Base-by-base conservation (phyloP, 139 green algal genomes). In the Asterochloris sp. region DNA sequence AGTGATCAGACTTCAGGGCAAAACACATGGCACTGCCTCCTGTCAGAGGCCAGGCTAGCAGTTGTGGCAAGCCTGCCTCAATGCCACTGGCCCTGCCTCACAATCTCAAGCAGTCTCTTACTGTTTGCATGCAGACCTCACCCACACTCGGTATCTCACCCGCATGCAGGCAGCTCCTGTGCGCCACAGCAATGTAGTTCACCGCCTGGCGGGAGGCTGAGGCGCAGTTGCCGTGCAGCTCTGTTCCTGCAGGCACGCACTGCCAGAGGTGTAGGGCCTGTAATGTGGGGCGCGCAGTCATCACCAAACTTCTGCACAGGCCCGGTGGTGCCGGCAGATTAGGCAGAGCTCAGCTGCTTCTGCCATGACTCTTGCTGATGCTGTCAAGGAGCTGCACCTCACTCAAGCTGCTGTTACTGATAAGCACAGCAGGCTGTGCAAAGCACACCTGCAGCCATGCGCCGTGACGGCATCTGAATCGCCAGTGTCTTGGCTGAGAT, bases 101-200 rank as follows among this genome's bases (percentile, higher is more conserved):
- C 21, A 24, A 10, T 71, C 4, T 24, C 21, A 24, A 69, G 68
- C 68, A 19, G 38, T 61, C n/a, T 80, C 60, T n/a, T 27, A 26
- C 24, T 69, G 60, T 16, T 19, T 24, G 60, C 38, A 47, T 62
- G 68, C n/a, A 29, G 76, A 61, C 24, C 68, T 62, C 24, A 54
- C 24, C 6, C 67, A 61, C 15, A 80, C 19, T 19, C 76, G n/a
- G 23, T 47, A n/a, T n/a, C 76, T 69, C 13, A 80, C 76, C 68
- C 10, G 76, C 60, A n/a, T 80, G 76, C 0, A 80, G 60, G 23
- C 76, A n/a, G 76, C 76, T 80, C 60, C 76, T 80, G 76, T 80
- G 60, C 24, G 76, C 76, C 28, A 80, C 76, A 54, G 38, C 38
- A 6, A 54, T 54, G 38, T 54, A 54, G 38, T 54, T 54, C 38